Evolutionary conservation across 2,329 filamentous ascomycete genomes (phyloP), one percentile per base, ranked within the genome.

Genomic region (Ophiostoma triangulosporum): DNA sequence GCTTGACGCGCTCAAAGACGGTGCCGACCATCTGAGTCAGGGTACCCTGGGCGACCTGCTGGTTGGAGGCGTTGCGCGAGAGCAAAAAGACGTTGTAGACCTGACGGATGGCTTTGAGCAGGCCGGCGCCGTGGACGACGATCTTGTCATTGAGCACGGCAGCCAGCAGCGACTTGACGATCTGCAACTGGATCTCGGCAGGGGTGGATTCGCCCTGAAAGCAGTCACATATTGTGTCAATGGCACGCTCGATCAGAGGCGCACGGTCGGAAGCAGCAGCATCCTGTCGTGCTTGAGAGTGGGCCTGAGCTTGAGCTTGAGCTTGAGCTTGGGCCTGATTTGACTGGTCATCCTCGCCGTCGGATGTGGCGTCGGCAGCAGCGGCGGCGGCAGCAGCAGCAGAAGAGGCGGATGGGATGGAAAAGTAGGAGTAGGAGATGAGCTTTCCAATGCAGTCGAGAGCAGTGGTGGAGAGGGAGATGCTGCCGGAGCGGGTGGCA

Each of bases 61-160:
- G 93, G 66, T 97, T 98, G 54, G 88, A 81, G 58, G 85, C 94
- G 59, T 84, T 95, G 65, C 93, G 89, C 60, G 91, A 97, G 50
- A 97, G 80, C 56, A 98, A 76, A 68, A 98, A 98, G 61, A 98
- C 94, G 72, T 98, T 98, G 75, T 98, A 98, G 55, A 96, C 95
- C 68, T 97, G 88, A 61, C 93, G 86, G 59, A 98, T 89, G 53
- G 93, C 91, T 72, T 98, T 98, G 59, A 98, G 76, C 57, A 98
- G 76, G 58, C 93, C 94, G 35, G 93, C 91, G 56, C 93, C 93
- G 66, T 98, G 93, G 2, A 98, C 94, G 43, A 98, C 89, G 59
- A 97, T 95, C 72, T 97, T 98, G 72, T 98, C 93, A 65, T 97
- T 97, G 59, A 98, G 73, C 14, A 98, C 93, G 14, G 94, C 94